A percentile compares a stretch with the other conserved stretches of the same genome.
Conservation (phyloP, 2,329 filamentous ascomycete species). For the Calonectria ilicicola region DNA sequence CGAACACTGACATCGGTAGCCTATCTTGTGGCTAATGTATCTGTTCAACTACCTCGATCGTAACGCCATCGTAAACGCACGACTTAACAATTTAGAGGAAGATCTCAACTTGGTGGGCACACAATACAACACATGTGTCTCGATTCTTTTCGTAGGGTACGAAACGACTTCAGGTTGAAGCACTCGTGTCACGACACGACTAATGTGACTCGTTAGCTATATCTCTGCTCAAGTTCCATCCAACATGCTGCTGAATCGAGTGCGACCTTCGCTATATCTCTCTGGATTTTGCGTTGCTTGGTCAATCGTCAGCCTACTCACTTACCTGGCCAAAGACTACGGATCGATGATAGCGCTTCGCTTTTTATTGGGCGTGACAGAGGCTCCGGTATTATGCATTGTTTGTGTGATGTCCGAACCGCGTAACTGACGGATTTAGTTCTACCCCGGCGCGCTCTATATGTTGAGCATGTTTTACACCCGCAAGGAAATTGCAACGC, state of each 20-base stretch:
- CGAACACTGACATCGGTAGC: not conserved
- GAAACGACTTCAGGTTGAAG: not conserved
- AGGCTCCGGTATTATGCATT: not conserved
- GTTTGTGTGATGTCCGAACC: too few species aligned
- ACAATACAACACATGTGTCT: not conserved
- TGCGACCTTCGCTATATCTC: not conserved
- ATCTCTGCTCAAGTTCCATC: not conserved
- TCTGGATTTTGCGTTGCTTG: not conserved
- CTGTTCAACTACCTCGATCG: not conserved
- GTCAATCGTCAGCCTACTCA: not conserved
- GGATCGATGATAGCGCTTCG: not conserved
- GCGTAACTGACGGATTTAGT: constrained; percentile 14
- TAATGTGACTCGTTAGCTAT: not conserved
- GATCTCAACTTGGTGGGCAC: not conserved
- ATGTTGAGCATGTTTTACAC: constrained; percentile 67
- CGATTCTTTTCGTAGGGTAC: not conserved
- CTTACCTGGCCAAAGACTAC: not conserved
- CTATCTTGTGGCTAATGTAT: not conserved
- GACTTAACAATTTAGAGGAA: not conserved
- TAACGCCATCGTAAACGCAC: not conserved
- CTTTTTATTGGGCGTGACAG: not conserved
- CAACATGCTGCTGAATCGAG: not conserved
- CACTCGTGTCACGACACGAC: not conserved
- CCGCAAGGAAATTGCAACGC: constrained; percentile 56
- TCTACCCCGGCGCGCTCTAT: constrained; percentile 49